Evolutionary conservation across 106 monocot species (phyloP).

Genomic region (Dioscorea dumetorum): DNA sequence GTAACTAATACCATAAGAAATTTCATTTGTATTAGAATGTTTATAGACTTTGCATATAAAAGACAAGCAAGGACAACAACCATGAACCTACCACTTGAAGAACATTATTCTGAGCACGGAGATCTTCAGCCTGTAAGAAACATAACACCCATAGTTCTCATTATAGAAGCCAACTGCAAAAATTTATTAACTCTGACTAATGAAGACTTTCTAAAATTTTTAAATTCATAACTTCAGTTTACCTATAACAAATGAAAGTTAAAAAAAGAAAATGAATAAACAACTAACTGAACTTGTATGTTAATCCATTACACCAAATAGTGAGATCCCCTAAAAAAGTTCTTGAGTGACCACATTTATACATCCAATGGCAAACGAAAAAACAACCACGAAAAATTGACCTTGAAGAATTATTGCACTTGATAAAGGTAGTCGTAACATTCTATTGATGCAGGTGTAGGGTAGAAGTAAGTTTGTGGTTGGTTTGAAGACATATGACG

Average conservation of each 20-base stretch:
- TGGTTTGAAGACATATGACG: neutral
- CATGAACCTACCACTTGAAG: slow-evolving; percentile 53
- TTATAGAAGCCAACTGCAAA: neutral
- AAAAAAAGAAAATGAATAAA: neutral
- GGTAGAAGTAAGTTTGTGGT: neutral
- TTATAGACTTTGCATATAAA: neutral
- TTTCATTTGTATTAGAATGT: neutral
- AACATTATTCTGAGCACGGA: slow-evolving; percentile 34
- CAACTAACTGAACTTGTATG: neutral
- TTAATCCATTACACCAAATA: neutral
- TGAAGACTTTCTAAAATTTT: too few relatives aligned
- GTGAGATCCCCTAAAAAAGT: neutral
- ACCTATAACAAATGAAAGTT: neutral
- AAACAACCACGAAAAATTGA: neutral
- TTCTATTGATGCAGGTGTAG: neutral
- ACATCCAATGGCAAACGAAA: neutral
- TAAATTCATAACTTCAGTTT: neutral
- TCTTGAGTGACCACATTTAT: neutral
- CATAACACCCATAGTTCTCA: neutral
- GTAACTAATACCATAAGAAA: slow-evolving; percentile 25
- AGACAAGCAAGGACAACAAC: neutral
- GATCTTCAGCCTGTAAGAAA: slow-evolving; percentile 33
- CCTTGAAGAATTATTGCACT: too few relatives aligned
- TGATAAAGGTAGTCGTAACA: neutral
- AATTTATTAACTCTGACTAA: neutral